Conservation (phyloP, 2,329 filamentous ascomycete species). For the Ophiosphaerella narmari region DNA sequence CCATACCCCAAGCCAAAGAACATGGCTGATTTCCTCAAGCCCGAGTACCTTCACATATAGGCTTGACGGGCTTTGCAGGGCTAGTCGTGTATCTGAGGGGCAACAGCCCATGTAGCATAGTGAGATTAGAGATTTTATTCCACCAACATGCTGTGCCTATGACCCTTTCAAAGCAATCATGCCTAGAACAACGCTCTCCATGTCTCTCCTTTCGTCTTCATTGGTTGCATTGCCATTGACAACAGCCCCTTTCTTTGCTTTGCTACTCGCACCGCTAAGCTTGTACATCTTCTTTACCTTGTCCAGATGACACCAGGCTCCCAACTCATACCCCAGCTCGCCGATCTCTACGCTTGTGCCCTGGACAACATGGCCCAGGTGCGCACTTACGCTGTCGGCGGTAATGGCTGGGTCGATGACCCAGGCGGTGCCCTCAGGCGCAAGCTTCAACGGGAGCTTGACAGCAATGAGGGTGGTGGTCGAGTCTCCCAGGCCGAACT, state of each 20-base stretch:
- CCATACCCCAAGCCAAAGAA: constrained; percentile 78
- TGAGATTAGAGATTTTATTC: constrained; percentile 27
- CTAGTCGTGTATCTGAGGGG: constrained; percentile 11
- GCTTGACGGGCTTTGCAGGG: constrained; percentile 13
- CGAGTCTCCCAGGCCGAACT: constrained; percentile 76
- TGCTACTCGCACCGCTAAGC: constrained; percentile 64
- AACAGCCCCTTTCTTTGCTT: constrained; percentile 40
- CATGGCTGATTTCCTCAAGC: constrained; percentile 93
- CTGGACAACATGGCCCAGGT: constrained; percentile 31
- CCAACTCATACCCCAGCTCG: constrained; percentile 50
- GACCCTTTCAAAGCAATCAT: constrained; percentile 76
- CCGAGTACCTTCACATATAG: constrained; percentile 79
- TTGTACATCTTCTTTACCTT: constrained; percentile 88
- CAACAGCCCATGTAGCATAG: constrained; percentile 42
- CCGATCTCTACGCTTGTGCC: constrained; percentile 30
- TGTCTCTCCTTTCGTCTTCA: constrained; percentile 55
- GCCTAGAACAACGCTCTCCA: constrained; percentile 73
- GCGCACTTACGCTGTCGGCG: constrained; percentile 27
- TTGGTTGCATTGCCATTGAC: constrained; percentile 37
- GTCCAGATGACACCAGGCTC: constrained; percentile 54
- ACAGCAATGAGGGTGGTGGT: constrained; percentile 77
- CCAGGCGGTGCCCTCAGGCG: constrained; percentile 5
- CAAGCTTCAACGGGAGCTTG: constrained; percentile 65
- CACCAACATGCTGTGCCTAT: constrained; percentile 8
- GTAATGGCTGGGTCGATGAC: constrained; percentile 16